phyloP scores from a whole-genome alignment of 1,284 basidiomycete species.

The Apiotrichum siamense region DNA sequence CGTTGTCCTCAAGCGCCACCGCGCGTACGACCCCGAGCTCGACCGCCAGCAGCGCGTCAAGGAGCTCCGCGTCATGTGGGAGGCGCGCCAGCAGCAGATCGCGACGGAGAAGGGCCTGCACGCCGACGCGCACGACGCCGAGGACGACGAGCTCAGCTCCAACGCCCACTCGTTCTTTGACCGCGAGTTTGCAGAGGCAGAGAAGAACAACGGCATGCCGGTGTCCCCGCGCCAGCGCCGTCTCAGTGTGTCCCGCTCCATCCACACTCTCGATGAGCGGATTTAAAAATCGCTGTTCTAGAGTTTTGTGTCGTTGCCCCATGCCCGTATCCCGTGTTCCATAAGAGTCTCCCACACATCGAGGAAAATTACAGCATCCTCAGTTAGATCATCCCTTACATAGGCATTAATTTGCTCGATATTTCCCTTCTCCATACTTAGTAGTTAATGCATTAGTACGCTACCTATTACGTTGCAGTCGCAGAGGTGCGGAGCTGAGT shows the following conservation, averaged over 20 bases:
- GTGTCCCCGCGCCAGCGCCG: background rate
- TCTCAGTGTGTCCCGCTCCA: background rate
- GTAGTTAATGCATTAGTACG: too few species aligned
- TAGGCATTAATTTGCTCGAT: too few species aligned
- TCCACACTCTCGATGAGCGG: too few species aligned
- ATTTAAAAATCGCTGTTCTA: too few species aligned
- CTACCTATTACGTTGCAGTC: too few species aligned
- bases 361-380: too few species aligned
- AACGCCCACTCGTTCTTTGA: constrained; percentile 25
- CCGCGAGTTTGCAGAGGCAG: constrained; percentile 18
- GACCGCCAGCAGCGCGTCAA: constrained; percentile 50
- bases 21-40: constrained; percentile 51
- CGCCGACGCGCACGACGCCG: constrained; percentile 22
- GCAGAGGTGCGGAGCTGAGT: too few species aligned
- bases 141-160: constrained; percentile 26
- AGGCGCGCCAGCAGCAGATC: constrained; percentile 27
- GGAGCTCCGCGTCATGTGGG: constrained; percentile 51
- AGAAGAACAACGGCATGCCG: constrained; percentile 6
- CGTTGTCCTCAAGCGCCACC: constrained; percentile 51
- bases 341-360: too few species aligned
- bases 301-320: too few species aligned
- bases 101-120: constrained; percentile 20
- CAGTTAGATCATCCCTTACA: too few species aligned
- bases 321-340: too few species aligned
- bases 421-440: too few species aligned